Evolutionary conservation across 2,329 filamentous ascomycete species (phyloP).

Genomic region (Triangularia setosa): DNA sequence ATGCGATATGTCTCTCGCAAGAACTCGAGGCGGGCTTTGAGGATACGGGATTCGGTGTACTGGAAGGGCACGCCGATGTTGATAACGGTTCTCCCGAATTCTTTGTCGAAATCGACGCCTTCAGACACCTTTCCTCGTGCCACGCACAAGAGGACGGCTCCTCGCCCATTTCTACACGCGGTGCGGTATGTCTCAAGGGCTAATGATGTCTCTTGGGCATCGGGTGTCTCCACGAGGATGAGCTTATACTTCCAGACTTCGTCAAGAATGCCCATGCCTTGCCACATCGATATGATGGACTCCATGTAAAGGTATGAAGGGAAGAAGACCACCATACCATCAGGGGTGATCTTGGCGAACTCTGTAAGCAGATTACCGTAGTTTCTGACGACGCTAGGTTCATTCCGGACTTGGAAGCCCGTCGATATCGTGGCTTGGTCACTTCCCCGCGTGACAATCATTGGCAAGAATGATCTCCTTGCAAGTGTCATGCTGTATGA

Average conservation of each 20-base stretch:
- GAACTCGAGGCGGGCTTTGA: constrained; percentile 94
- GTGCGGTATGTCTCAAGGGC: constrained; percentile 96
- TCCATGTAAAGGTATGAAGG: constrained; percentile 99
- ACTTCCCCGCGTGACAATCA: constrained; percentile 93
- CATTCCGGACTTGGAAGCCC: constrained; percentile 91
- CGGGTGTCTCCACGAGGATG: constrained; percentile 94
- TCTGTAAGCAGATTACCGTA: constrained; percentile 92
- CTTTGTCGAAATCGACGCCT: constrained; percentile 98
- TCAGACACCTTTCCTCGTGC: constrained; percentile 96
- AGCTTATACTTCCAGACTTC: constrained; percentile 99
- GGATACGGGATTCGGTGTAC: constrained; percentile 94
- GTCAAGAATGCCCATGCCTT: constrained; percentile 96
- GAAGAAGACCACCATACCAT: constrained; percentile 99
- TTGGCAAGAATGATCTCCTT: constrained; percentile 88
- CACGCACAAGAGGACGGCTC: constrained; percentile 89
- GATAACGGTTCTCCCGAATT: constrained; percentile 91
- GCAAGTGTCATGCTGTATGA: constrained; percentile 97
- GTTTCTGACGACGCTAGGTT: constrained; percentile 93
- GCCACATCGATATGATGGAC: constrained; percentile 98
- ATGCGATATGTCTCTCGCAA: constrained; percentile 96
- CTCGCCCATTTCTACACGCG: constrained; percentile 93
- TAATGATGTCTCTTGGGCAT: constrained; percentile 93
- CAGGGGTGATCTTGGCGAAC: constrained; percentile 92
- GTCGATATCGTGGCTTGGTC: constrained; percentile 93
- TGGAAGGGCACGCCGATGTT: constrained; percentile 98